Evolutionary conservation across 2,329 filamentous ascomycete genomes (phyloP), one percentile per base, ranked within the genome.

Genomic region (Neonectria sp.): DNA sequence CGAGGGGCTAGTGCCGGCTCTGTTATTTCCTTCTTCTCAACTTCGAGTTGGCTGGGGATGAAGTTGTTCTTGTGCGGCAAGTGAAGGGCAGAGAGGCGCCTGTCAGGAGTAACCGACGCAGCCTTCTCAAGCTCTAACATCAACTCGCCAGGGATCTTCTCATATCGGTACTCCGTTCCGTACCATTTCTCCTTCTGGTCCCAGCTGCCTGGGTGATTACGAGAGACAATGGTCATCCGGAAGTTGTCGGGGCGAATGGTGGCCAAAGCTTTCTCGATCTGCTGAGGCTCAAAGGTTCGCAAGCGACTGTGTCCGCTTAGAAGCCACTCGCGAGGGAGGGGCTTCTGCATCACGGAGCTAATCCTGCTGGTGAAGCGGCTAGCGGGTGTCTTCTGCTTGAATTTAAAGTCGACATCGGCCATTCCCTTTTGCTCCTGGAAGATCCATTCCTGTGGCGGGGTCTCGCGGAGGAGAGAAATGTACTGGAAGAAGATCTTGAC

Each of bases 121-220:
- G 94, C 93, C 67, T 87, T 82, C 60, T 88, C 86, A 68, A 98
- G 86, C 57, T 94, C 91, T 12, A 86, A 83, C 79, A 97, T 85
- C 73, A 98, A 91, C 21, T 95, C 90, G 15, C 86, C 78, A 0
- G 95, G 91, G 40, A 99, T 93, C 77, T 90, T 92, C 77, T 97
- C 93, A 35, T 91, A 88, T 70, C 90, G 93, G 82, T 98, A 97
- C 77, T 98, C 95, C 0, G 96, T 99, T 9, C 95, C 95, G 75
- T 99, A 99, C 96, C 96, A 99, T 78, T 95, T 94, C 83, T 99
- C 96, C 77, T 93, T 97, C 79, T 91, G 84, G 71, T 97, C 88
- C 93, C 94, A 98, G 58, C 90, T 88, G 0, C 94, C 95, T 0
- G 95, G 95, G 72, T 91, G 93, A 9, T 93, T 92, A 76, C 95